phyloP scores from a whole-genome alignment of 2,329 filamentous ascomycete species.

The Cryoendolithus antarcticus region DNA sequence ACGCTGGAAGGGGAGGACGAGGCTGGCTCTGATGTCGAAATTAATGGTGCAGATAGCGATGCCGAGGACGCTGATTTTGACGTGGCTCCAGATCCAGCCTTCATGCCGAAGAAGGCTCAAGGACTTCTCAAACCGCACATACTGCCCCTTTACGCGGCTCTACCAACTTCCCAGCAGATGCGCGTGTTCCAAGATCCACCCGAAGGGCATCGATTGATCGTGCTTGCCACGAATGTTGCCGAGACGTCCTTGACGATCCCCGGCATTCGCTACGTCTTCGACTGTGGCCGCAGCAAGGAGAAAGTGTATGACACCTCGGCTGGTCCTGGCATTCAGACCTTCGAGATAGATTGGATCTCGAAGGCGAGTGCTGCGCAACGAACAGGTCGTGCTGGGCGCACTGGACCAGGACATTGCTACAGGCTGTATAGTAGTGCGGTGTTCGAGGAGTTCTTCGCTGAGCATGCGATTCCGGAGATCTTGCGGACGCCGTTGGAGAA shows the following conservation, averaged over 20 bases:
- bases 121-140: conserved; percentile 64
- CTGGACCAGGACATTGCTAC: conserved; percentile 92
- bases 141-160: conserved; percentile 83
- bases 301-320: conserved; percentile 77
- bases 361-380: conserved; percentile 91
- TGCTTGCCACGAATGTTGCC: conserved; percentile 90
- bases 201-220: conserved; percentile 69
- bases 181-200: conserved; percentile 73
- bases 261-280: conserved; percentile 88
- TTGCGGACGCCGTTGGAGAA: conserved; percentile 81
- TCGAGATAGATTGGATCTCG: conserved; percentile 91
- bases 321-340: conserved; percentile 68
- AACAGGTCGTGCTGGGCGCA: conserved; percentile 86
- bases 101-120: conserved; percentile 29
- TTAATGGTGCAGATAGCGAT: conserved; percentile 46
- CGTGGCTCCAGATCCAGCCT: conserved; percentile 36
- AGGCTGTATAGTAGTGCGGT: conserved; percentile 87
- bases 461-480: conserved; percentile 81
- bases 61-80: conserved; percentile 44
- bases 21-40: conserved; percentile 44
- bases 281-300: conserved; percentile 85
- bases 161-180: conserved; percentile 83
- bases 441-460: conserved; percentile 75
- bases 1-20: conserved; percentile 30
- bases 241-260: conserved; percentile 97